Conservation (phyloP, 192 early-diverging fungal genomes). For the Diversispora epigaea region DNA sequence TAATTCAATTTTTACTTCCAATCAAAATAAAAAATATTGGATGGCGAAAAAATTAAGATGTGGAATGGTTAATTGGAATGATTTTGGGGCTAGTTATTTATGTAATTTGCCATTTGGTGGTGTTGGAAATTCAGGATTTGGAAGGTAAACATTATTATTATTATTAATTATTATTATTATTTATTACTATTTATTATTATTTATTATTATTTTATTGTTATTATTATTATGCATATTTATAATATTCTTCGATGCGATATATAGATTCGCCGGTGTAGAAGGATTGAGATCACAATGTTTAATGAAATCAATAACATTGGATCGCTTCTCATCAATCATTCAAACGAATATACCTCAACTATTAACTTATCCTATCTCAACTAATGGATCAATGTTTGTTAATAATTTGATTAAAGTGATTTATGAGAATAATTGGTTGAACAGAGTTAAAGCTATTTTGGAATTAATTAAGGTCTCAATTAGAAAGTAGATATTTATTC, state of each 20-base stretch:
- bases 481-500: background rate
- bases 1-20: conserved; percentile 73
- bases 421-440: conserved; percentile 30
- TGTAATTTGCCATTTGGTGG: conserved; percentile 86
- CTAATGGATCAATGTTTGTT: conserved; percentile 41
- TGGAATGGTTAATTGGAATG: conserved; percentile 86
- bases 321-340: conserved; percentile 63
- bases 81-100: conserved; percentile 83
- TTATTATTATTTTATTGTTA: background rate
- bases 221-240: no score
- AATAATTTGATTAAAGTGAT: conserved; percentile 40
- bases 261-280: conserved; percentile 63
- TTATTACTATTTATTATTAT: background rate
- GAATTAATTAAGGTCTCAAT: background rate
- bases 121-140: conserved; percentile 75
- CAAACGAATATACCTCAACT: conserved; percentile 74
- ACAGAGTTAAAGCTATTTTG: background rate
- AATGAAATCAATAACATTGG: conserved; percentile 69
- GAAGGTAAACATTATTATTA: conserved; percentile 42
- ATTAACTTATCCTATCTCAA: conserved; percentile 69
- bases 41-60: conserved; percentile 64
- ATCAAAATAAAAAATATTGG: conserved; percentile 57
- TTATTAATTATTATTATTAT: background rate
- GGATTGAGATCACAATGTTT: conserved; percentile 71
- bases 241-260: no score